Base-by-base conservation (phyloP, 1,139 yeast species). In the Yamadazyma taylorii region DNA sequence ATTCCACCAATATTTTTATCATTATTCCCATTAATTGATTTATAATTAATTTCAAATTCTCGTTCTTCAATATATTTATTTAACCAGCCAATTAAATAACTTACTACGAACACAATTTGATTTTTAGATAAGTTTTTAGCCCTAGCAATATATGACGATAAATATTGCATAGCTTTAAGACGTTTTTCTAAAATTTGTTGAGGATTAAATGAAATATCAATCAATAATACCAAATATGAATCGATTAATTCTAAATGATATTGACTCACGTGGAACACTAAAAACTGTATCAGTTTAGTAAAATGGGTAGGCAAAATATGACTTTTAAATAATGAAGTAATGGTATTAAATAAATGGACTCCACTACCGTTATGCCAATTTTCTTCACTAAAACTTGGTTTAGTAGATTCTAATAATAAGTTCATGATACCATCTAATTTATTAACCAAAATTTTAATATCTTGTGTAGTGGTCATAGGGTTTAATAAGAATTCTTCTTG, bases 231-330 rank as follows among this genome's bases (percentile, higher is more conserved):
- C 50, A 92, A 66, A 54, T 80, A 92, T 5, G 95, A 85, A 49
- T 92, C 98, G 56, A 88, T 78, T 39, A 90, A 70, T 53, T 85
- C 94, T 2, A 84, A 80, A 52, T 86, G 87, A 42, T 80, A 79
- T 58, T 90, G 97, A 11, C 95, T 80, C 13, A 85, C 73, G 51
- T 83, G 83, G 60, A 92, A 92, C 54, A 90, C 61, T 28, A 90
- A 66, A 56, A 85, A 92, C 60, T 92, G 99, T 23, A 88, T 83
- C 38, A 90, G 85, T 52, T 88, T 81, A 9, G 97, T 90, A 58
- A 87, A 85, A 61, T 90, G 96, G 1, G 99, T 92, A 12, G 97
- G 95, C 40, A 92, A 67, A 32, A 92, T 77, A 50, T 86, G 94
- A 3, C 88, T 75, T 53, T 81, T 82, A 70, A 92, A 92, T 25